phyloP scores from a whole-genome alignment of 768 basidiomycete species.

The Pisolithus albus region DNA sequence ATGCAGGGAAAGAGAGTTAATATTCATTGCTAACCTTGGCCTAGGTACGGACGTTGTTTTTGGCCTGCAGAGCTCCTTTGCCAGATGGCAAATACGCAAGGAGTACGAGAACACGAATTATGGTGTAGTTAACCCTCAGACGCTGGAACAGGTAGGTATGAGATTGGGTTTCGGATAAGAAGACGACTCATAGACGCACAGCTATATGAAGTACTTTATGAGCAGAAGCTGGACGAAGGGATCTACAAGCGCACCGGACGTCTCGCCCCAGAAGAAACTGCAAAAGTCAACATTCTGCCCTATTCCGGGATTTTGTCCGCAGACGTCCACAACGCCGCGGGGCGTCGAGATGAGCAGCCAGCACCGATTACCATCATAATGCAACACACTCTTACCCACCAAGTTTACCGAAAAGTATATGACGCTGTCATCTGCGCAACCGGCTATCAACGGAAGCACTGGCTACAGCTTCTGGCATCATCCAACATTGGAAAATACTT shows the following conservation, averaged over 20 bases:
- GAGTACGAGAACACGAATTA: conserved; percentile 50
- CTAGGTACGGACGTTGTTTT: conserved; percentile 38
- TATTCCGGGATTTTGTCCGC: conserved; percentile 33
- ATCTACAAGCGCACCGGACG: conserved; percentile 30
- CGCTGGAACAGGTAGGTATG: conserved; percentile 34
- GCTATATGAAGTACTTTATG: conserved; percentile 47
- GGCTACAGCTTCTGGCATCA: conserved; percentile 36
- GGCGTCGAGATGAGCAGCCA: neutral
- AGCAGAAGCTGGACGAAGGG: conserved; percentile 39
- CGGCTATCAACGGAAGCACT: conserved; percentile 45
- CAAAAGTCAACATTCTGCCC: conserved; percentile 33
- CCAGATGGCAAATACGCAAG: conserved; percentile 29
- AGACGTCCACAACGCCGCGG: conserved; percentile 6
- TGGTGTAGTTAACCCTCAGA: conserved; percentile 44
- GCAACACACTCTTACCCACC: conserved; percentile 32
- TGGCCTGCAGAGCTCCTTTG: conserved; percentile 29
- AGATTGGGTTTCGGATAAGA: neutral
- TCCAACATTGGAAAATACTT: conserved; percentile 34
- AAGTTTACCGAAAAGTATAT: conserved; percentile 30
- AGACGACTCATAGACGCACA: conserved; percentile 12
- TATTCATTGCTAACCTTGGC: neutral
- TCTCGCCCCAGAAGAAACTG: conserved; percentile 5
- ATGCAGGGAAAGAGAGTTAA: neutral
- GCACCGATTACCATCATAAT: conserved; percentile 22
- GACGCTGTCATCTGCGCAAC: conserved; percentile 48